Evolutionary conservation across 257 asterid species (phyloP).

Genomic region (Forsythia suspensa): DNA sequence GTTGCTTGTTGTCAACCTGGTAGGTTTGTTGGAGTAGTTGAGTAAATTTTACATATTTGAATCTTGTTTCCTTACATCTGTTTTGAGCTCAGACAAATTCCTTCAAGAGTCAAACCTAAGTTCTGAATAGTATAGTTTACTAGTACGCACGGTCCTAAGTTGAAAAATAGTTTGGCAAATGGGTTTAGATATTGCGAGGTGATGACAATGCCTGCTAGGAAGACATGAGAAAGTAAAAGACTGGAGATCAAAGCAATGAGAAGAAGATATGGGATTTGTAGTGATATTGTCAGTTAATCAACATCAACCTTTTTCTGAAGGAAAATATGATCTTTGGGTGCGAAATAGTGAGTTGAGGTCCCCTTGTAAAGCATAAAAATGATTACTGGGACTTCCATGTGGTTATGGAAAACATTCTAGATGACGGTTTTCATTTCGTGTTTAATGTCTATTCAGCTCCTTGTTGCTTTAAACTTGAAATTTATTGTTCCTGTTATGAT

Average conservation of each 20-base stretch:
- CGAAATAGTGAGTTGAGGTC: not conserved
- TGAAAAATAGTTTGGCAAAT: not conserved
- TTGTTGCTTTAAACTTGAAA: not conserved
- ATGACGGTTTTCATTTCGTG: not conserved
- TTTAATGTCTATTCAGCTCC: not conserved
- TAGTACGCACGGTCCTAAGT: not conserved
- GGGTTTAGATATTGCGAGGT: not conserved
- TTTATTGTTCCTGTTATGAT: not conserved
- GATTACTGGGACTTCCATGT: not conserved
- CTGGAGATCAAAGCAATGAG: not conserved
- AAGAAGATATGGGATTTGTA: not conserved
- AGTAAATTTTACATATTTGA: not conserved
- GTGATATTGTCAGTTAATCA: not conserved
- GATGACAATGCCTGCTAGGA: not conserved
- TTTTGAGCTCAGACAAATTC: not conserved
- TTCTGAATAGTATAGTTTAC: not conserved
- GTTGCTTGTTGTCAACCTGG: no score
- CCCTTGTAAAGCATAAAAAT: not conserved
- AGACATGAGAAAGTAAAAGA: not conserved
- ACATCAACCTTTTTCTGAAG: not conserved
- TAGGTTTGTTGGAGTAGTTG: not conserved
- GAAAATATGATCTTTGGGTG: not conserved
- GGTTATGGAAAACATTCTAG: not conserved
- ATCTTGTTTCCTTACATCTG: not conserved
- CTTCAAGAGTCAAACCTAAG: not conserved